These are phyloP conservation scores for Lachnum nothofagi DNA, from an alignment of 2,329 filamentous ascomycete species.

Conservation along the genomic window DNA sequence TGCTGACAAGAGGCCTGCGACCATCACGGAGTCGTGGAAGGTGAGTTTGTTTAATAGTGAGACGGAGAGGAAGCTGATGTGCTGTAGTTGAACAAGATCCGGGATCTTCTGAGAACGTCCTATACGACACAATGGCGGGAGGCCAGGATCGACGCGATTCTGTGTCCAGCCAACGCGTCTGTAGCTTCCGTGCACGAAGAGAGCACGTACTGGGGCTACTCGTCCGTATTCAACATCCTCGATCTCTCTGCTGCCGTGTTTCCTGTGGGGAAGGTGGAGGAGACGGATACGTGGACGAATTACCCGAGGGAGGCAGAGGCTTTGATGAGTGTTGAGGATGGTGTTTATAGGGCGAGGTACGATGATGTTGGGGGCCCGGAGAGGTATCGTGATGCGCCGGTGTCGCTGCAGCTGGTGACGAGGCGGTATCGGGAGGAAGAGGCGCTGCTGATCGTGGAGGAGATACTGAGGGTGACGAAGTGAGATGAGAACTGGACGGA, in stretches of 20 bases:
- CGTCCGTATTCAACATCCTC: conserved; percentile 59
- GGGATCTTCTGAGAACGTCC: conserved; percentile 6
- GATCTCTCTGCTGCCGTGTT: conserved; percentile 58
- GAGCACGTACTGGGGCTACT: conserved; percentile 43
- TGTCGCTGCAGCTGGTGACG: not conserved
- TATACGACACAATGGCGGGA: conserved; percentile 38
- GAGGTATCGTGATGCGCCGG: not conserved
- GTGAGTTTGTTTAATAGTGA: too few species aligned
- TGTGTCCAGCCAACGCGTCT: conserved; percentile 41
- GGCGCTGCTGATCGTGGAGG: not conserved
- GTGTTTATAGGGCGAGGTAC: too few species aligned
- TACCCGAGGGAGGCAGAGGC: not conserved
- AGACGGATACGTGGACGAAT: conserved; percentile 10
- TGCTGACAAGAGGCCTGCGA: not conserved
- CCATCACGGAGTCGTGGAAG: not conserved
- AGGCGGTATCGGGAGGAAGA: not conserved
- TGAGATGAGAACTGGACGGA: not conserved
- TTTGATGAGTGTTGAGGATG: conserved; percentile 10
- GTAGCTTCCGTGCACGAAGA: conserved; percentile 10
- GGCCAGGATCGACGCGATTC: conserved; percentile 50
- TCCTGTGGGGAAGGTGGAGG: conserved; percentile 40
- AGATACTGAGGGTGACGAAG: not conserved
- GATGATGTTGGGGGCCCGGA: not conserved
- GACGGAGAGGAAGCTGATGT: too few species aligned
- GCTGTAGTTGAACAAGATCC: conserved; percentile 9